These are phyloP conservation scores for Aspergillus neotritici DNA, from an alignment of 2,329 filamentous ascomycete species.

Conservation along the genomic window DNA sequence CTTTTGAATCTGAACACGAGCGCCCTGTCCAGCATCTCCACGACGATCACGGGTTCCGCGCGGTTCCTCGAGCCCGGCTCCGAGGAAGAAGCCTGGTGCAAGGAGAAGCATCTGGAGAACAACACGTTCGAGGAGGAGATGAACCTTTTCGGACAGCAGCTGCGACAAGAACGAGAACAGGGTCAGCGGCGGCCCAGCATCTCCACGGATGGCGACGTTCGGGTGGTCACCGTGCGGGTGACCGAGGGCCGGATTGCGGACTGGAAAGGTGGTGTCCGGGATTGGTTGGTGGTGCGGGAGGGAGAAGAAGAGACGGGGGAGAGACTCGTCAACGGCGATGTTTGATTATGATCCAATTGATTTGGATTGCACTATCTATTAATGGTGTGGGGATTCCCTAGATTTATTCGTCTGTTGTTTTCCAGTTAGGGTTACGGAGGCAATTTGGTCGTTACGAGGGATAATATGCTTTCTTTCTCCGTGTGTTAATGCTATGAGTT, in stretches of 20 bases:
- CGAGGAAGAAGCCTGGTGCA: constrained; percentile 79
- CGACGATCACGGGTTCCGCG: constrained; percentile 88
- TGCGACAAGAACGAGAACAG: constrained; percentile 19
- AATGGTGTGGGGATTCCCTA: neutral
- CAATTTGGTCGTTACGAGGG: too few relatives aligned
- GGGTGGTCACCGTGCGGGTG: constrained; percentile 81
- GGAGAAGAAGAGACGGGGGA: constrained; percentile 22
- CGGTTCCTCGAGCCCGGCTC: constrained; percentile 65
- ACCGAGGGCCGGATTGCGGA: constrained; percentile 82
- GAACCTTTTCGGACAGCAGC: constrained; percentile 38
- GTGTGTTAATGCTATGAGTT: too few relatives aligned
- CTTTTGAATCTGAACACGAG: constrained; percentile 88
- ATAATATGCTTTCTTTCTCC: too few relatives aligned
- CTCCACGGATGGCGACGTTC: constrained; percentile 72
- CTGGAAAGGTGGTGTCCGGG: constrained; percentile 88
- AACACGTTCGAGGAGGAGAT: constrained; percentile 70
- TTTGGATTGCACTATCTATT: constrained; percentile 1
- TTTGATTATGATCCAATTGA: constrained; percentile 10
- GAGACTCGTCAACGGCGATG: constrained; percentile 27
- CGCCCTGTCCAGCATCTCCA: constrained; percentile 79
- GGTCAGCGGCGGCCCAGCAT: constrained; percentile 42
- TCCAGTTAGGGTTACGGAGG: too few relatives aligned
- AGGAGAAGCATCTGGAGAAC: constrained; percentile 77
- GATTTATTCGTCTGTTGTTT: neutral
- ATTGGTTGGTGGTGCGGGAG: constrained; percentile 54